Percentiles rank a stretch among this genome's conserved stretches.
Conservation (phyloP, 129 eudicot genomes). For the Centaurea solstitialis region DNA sequence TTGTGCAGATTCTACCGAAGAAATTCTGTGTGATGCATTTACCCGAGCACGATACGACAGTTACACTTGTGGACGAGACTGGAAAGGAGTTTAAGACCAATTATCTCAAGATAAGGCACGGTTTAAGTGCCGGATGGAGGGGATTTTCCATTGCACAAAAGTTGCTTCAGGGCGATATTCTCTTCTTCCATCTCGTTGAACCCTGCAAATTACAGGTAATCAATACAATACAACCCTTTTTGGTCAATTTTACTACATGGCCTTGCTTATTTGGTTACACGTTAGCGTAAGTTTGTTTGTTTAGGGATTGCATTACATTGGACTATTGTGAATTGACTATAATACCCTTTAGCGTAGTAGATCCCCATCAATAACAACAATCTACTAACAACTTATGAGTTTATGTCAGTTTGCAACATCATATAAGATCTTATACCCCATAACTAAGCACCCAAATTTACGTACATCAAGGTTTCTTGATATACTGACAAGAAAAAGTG, state of each 20-base stretch:
- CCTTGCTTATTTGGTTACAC: neutral
- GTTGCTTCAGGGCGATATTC: constrained; percentile 70
- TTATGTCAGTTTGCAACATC: constrained; percentile 4
- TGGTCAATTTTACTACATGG: neutral
- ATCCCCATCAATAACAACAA: neutral
- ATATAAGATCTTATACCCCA: neutral
- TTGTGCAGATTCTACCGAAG: constrained; percentile 59
- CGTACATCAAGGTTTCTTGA: neutral
- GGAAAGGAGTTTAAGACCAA: constrained; percentile 63
- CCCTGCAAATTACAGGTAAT: constrained; percentile 79
- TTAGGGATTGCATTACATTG: neutral
- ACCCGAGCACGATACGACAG: constrained; percentile 61
- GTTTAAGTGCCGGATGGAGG: constrained; percentile 96
- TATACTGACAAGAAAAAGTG: neutral
- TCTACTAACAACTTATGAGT: neutral
- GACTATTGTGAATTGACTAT: constrained; percentile 9
- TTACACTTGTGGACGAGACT: constrained; percentile 63
- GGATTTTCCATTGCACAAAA: constrained; percentile 70
- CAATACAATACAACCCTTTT: neutral
- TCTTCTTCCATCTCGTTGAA: constrained; percentile 62
- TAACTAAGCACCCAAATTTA: neutral
- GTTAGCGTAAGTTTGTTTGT: neutral
- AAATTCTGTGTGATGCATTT: constrained; percentile 61
- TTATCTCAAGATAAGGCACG: constrained; percentile 57
- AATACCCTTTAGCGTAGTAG: constrained; percentile 1